phyloP scores from a whole-genome alignment of 1,284 basidiomycete genomes.

The Trichosporon asahii region DNA sequence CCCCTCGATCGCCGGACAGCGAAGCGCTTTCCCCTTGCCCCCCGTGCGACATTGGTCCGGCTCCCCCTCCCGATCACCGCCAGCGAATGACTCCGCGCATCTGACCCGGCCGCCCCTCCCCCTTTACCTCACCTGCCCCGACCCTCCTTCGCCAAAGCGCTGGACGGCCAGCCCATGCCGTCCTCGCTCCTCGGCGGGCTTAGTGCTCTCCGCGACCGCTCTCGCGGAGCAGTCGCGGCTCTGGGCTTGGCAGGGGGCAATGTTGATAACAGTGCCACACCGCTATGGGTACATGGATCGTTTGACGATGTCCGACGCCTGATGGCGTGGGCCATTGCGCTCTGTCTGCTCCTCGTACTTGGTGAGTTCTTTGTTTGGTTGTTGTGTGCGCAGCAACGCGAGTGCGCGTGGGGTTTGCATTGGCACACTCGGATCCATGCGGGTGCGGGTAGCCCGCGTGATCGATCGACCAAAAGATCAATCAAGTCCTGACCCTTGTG shows the following conservation, averaged over 20 bases:
- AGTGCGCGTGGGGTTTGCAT: not conserved
- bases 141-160: not conserved
- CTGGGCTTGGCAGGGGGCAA: slow-evolving; percentile 15
- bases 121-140: slow-evolving; percentile 2
- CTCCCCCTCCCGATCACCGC: not conserved
- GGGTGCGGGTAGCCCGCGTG: not conserved
- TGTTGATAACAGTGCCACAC: slow-evolving; percentile 12
- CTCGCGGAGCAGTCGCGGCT: slow-evolving; percentile 22
- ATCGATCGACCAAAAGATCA: not conserved
- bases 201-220: slow-evolving; percentile 24
- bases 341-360: slow-evolving; percentile 34
- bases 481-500: not conserved
- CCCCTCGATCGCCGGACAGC: not conserved
- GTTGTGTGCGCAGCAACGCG: not conserved
- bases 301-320: slow-evolving; percentile 31
- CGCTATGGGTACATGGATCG: slow-evolving; percentile 12
- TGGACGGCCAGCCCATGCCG: slow-evolving; percentile 21
- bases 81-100: slow-evolving; percentile 3
- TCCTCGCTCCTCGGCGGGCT: slow-evolving; percentile 25
- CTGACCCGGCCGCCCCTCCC: not conserved
- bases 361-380: slow-evolving; percentile 27
- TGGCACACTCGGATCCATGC: not conserved
- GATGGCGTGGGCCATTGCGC: slow-evolving; percentile 39
- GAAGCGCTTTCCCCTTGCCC: not conserved
- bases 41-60: not conserved